Base-by-base conservation (phyloP, 805 yeast species). In the Kodamaea fukazawae region DNA sequence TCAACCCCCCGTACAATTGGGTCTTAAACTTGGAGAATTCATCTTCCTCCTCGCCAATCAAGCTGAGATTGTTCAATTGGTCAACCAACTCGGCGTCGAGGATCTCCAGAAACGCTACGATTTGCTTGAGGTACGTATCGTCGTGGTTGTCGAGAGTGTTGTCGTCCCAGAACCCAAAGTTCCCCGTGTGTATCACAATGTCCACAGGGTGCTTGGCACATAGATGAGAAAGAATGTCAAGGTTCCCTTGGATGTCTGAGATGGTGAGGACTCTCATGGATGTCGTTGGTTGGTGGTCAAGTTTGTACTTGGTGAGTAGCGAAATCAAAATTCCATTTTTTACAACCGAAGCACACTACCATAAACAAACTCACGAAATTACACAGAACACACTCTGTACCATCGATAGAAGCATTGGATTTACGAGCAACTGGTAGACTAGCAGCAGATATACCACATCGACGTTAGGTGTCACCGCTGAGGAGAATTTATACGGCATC, bases 21-120 rank as follows among this genome's bases (percentile, higher is more conserved):
- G 36, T 32, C 32, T 16, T 34, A 25, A 48, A 48, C 32, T 32
- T 14, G 16, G 33, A 18, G 16, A 43, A 22, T 23, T 50, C 51
- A 13, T 40, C 34, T 22, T 38, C 45, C 8, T 40, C 40, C 33
- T 32, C 7, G 20, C 36, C 36, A 7, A 47, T 42, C 11, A 36
- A 14, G 29, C 45, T 44, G 28, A 76, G 59, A 40, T 73, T 68
- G 28, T 79, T 76, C 14, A 81, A 76, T 41, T 71, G 66, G 10
- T 75, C 70, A 7, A 78, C 73, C 29, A 73, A 50, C 2, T 65
- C 65, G 16, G 69, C 68, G 7, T 75, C 75, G 18, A 83, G 53
- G 13, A 81, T 64, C 7, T 83, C 81, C 36, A 81, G 78, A 49
- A 80, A 81, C 42, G 81, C 82, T 9, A 83, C 83, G 23, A 83